These are phyloP conservation scores for Cladophialophora psammophila DNA, from an alignment of 2,329 filamentous ascomycete genomes.

Conservation along the genomic window DNA sequence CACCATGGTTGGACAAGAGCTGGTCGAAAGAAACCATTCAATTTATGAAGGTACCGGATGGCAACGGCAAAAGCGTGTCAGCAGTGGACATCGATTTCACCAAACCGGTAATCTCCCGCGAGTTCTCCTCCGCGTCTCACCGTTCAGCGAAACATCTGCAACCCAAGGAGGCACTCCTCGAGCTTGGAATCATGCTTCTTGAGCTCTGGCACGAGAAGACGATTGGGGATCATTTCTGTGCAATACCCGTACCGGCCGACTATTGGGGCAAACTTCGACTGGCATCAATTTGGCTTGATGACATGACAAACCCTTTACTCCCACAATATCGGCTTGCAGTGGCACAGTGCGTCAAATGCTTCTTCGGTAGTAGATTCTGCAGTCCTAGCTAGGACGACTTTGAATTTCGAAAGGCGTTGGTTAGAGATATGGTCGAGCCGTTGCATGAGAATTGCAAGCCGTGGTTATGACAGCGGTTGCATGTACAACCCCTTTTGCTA, in stretches of 20 bases:
- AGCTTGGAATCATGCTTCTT: conserved; percentile 25
- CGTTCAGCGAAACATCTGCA: neutral
- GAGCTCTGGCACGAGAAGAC: conserved; percentile 28
- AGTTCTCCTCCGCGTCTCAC: neutral
- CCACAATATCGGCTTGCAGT: neutral
- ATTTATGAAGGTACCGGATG: neutral
- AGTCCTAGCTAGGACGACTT: neutral
- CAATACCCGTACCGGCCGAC: neutral
- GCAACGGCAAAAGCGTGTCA: neutral
- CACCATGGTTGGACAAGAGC: neutral
- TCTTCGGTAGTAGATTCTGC: neutral
- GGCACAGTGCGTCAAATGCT: conserved; percentile 5
- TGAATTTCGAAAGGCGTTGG: neutral
- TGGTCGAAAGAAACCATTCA: neutral
- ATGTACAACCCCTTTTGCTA: neutral
- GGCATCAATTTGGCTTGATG: neutral
- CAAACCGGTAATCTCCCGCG: neutral
- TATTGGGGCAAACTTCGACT: conserved; percentile 4
- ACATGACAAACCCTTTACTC: neutral
- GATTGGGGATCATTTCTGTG: conserved; percentile 5
- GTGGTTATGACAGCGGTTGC: neutral
- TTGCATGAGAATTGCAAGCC: neutral
- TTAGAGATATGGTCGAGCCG: neutral
- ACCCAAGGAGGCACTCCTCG: conserved; percentile 21
- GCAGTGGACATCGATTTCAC: neutral